phyloP scores from a whole-genome alignment of 768 basidiomycete genomes.

The Boletus barrowsii region DNA sequence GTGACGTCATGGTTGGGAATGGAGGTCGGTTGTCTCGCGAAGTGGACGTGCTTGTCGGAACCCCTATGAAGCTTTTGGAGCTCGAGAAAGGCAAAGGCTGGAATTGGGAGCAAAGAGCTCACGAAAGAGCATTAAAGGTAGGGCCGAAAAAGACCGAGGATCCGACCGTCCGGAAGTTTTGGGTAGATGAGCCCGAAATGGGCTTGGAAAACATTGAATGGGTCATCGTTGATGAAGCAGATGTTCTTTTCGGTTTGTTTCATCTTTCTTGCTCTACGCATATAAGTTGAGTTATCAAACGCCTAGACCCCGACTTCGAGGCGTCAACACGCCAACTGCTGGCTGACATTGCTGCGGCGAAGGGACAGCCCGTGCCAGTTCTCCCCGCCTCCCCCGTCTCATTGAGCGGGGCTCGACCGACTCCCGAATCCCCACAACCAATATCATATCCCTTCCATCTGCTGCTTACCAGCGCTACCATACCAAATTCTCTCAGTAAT shows the following conservation, averaged over 20 bases:
- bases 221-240: constrained; percentile 90
- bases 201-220: constrained; percentile 74
- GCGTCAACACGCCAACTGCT: constrained; percentile 68
- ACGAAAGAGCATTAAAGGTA: constrained; percentile 21
- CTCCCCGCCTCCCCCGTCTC: constrained; percentile 19
- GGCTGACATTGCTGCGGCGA: constrained; percentile 64
- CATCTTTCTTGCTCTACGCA: background rate
- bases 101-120: constrained; percentile 40
- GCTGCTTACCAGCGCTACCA: constrained; percentile 81
- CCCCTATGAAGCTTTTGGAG: constrained; percentile 61
- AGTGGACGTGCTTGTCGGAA: constrained; percentile 63
- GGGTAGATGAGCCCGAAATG: constrained; percentile 53
- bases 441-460: constrained; percentile 73
- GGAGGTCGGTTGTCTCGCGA: constrained; percentile 14
- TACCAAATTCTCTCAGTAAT: constrained; percentile 68
- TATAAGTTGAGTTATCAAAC: background rate
- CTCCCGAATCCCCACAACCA: constrained; percentile 11
- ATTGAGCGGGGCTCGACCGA: constrained; percentile 2
- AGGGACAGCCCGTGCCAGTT: constrained; percentile 32
- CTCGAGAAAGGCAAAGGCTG: constrained; percentile 54
- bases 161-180: constrained; percentile 29
- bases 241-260: constrained; percentile 76
- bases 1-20: constrained; percentile 29
- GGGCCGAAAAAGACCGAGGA: constrained; percentile 32
- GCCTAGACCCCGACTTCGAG: constrained; percentile 76